Conservation (phyloP, 352 stramenopile species). For the Globisporangium emineosum region DNA sequence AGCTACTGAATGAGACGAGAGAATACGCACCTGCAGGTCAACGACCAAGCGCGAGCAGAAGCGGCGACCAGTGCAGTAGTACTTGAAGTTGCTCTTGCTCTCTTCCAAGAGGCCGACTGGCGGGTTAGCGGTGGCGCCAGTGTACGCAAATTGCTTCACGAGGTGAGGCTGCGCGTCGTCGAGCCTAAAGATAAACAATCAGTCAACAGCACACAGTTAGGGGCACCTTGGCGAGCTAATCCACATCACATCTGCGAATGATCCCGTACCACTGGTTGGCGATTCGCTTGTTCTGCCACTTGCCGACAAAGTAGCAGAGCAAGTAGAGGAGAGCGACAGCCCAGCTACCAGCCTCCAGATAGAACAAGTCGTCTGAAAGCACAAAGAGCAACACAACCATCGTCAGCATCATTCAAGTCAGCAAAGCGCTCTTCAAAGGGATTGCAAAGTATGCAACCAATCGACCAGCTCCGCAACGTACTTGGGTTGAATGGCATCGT, state of each 20-base stretch:
- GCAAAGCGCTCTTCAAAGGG: neutral
- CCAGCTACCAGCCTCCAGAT: conserved; percentile 44
- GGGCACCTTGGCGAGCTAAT: neutral
- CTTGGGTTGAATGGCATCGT: conserved; percentile 19
- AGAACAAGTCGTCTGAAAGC: conserved; percentile 42
- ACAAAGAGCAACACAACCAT: neutral
- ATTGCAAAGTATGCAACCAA: neutral
- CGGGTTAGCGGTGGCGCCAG: conserved; percentile 51
- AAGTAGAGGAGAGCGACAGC: conserved; percentile 49
- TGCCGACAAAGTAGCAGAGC: conserved; percentile 61
- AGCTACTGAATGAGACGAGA: neutral
- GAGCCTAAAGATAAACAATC: conserved; percentile 23
- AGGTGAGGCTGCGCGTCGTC: conserved; percentile 63
- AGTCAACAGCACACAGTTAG: neutral
- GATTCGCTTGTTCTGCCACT: conserved; percentile 61
- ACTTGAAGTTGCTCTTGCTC: conserved; percentile 78
- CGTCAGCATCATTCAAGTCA: neutral
- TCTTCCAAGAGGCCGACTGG: conserved; percentile 66
- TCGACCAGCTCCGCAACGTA: conserved; percentile 2
- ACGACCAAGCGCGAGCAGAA: conserved; percentile 73
- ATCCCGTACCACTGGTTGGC: conserved; percentile 57
- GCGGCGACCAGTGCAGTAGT: conserved; percentile 78
- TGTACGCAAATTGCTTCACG: conserved; percentile 75
- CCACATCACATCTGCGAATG: neutral
- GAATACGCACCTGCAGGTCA: conserved; percentile 47